These are phyloP conservation scores for Solanum aculeatissimum DNA, from an alignment of 305 asterid species.

Conservation along the genomic window DNA sequence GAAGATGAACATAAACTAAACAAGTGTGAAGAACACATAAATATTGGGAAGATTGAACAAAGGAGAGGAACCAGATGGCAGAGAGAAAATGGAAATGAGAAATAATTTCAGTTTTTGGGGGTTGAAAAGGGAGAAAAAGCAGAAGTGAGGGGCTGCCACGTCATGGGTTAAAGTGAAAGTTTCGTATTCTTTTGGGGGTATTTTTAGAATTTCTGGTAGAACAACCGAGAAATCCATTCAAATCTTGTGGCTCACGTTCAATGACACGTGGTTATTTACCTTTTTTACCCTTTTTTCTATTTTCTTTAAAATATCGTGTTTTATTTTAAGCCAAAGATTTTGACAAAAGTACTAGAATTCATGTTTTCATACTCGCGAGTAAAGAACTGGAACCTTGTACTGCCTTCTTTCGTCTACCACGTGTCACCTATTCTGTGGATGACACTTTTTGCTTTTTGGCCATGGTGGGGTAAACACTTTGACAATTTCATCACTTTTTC, in stretches of 20 bases:
- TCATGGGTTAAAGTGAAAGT: not conserved
- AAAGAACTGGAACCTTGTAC: not conserved
- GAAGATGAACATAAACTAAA: not conserved
- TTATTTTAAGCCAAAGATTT: not conserved
- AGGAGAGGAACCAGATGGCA: not conserved
- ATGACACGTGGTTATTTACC: slow-evolving; percentile 52
- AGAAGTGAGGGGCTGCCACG: slow-evolving; percentile 12
- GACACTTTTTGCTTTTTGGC: not conserved
- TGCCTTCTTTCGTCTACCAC: not conserved
- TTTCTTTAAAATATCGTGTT: not conserved
- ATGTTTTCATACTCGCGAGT: not conserved
- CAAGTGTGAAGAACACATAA: not conserved
- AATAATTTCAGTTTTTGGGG: not conserved
- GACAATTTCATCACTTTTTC: not conserved
- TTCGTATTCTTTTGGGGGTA: not conserved
- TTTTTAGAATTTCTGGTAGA: not conserved
- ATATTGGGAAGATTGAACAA: not conserved
- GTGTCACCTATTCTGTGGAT: not conserved
- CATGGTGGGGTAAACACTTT: not conserved
- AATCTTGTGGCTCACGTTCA: slow-evolving; percentile 56
- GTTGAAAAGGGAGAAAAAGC: not conserved
- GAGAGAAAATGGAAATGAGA: not conserved
- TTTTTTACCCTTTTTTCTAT: not conserved
- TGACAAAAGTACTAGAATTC: not conserved
- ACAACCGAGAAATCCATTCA: slow-evolving; percentile 35